Percentiles rank a stretch among this genome's conserved stretches.
Conservation (phyloP, 257 asterid species). For the Paulownia fortunei region DNA sequence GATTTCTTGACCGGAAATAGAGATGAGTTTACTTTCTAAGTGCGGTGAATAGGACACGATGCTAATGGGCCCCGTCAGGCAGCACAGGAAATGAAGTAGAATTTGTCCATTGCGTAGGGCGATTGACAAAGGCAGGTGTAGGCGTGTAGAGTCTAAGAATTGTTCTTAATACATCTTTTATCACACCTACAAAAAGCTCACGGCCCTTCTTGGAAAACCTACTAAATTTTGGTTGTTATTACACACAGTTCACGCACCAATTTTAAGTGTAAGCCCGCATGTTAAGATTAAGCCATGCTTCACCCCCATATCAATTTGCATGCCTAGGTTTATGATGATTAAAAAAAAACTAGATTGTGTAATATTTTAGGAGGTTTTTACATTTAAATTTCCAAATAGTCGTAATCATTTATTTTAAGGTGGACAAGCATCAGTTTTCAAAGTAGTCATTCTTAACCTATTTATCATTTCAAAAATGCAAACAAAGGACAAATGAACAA, state of each 20-base stretch:
- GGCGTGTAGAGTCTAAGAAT: not conserved
- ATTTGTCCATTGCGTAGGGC: constrained; percentile 47
- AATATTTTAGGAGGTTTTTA: too few relatives aligned
- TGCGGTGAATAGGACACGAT: constrained; percentile 37
- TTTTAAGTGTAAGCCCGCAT: not conserved
- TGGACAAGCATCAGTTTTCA: too few relatives aligned
- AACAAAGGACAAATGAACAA: not conserved
- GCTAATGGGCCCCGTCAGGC: constrained; percentile 42
- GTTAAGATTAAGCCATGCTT: not conserved
- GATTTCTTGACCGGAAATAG: constrained; percentile 16
- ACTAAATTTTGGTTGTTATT: not conserved
- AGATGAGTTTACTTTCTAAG: constrained; percentile 17
- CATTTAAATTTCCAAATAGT: too few relatives aligned
- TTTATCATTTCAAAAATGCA: too few relatives aligned
- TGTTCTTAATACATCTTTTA: constrained; percentile 29
- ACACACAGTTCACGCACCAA: constrained; percentile 7
- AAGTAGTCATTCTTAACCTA: too few relatives aligned
- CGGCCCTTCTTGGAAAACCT: constrained; percentile 27
- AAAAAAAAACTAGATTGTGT: too few relatives aligned
- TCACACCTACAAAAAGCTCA: constrained; percentile 33
- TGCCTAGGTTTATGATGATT: too few relatives aligned
- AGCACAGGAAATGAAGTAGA: not conserved
- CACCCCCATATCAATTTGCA: not conserved
- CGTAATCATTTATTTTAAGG: too few relatives aligned
- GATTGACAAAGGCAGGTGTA: constrained; percentile 37